Evolutionary conservation across 1,139 yeast species (phyloP).

Genomic region (Saccharomyces hybrid): DNA sequence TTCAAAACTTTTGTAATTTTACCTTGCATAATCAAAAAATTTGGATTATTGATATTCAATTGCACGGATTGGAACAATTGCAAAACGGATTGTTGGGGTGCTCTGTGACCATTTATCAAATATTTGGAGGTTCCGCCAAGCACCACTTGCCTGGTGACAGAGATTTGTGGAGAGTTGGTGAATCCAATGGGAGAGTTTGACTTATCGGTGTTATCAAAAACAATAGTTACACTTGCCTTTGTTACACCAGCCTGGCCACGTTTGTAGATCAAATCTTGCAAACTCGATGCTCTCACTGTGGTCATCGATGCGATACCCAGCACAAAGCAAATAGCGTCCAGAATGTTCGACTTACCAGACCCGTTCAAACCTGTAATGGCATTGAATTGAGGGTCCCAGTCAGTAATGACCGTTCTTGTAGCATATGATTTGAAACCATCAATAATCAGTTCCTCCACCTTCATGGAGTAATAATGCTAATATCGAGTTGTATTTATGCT

Average conservation of each 20-base stretch:
- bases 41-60: conserved; percentile 91
- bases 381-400: conserved; percentile 94
- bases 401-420: conserved; percentile 88
- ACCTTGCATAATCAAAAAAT: conserved; percentile 97
- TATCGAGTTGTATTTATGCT: background rate
- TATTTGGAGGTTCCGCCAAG: conserved; percentile 91
- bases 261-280: conserved; percentile 90
- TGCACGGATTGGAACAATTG: conserved; percentile 91
- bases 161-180: conserved; percentile 68
- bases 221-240: conserved; percentile 92
- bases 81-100: conserved; percentile 88
- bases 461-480: conserved; percentile 42
- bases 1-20: conserved; percentile 92
- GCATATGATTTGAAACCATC: conserved; percentile 98
- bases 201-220: conserved; percentile 77
- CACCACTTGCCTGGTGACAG: conserved; percentile 86
- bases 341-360: conserved; percentile 89
- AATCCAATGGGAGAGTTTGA: conserved; percentile 81
- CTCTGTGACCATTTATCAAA: conserved; percentile 90
- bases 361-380: conserved; percentile 98
- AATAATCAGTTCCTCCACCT: conserved; percentile 87
- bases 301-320: conserved; percentile 91
- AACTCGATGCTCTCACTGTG: conserved; percentile 85
- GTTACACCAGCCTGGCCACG: conserved; percentile 98
- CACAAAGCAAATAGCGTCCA: conserved; percentile 97